These are phyloP conservation scores for Colletotrichum sp. DNA, from an alignment of 2,329 filamentous ascomycete genomes.

Conservation along the genomic window DNA sequence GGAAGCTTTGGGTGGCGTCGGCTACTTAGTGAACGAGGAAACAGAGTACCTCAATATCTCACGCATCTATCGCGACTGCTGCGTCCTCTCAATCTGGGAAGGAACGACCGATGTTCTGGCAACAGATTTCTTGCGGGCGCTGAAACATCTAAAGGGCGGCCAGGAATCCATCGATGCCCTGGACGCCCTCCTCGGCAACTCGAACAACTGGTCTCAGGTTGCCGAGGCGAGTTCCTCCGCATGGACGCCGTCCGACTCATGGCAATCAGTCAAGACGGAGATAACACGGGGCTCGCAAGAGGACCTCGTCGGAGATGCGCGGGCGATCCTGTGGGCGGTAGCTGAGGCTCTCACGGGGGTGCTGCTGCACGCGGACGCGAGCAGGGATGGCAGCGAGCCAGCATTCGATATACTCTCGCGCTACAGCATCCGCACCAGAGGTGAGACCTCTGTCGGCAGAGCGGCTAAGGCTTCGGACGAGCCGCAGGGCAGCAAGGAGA, in stretches of 20 bases:
- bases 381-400: conserved; percentile 38
- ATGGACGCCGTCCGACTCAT: conserved; percentile 38
- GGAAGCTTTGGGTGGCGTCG: conserved; percentile 70
- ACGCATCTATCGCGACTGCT: conserved; percentile 68
- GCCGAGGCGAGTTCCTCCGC: neutral
- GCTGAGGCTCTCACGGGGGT: conserved; percentile 49
- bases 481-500: neutral
- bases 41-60: conserved; percentile 68
- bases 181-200: conserved; percentile 39
- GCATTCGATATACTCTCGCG: conserved; percentile 40
- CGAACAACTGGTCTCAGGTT: neutral
- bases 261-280: conserved; percentile 42
- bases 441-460: neutral
- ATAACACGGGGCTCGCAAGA: conserved; percentile 39
- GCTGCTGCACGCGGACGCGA: conserved; percentile 47
- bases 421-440: conserved; percentile 23
- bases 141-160: conserved; percentile 48
- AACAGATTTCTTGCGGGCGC: conserved; percentile 36
- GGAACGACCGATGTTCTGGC: conserved; percentile 76
- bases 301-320: conserved; percentile 50
- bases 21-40: conserved; percentile 68
- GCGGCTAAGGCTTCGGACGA: neutral
- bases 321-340: conserved; percentile 46
- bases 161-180: conserved; percentile 45
- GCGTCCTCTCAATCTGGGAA: conserved; percentile 72